Percentiles rank a stretch among this genome's conserved stretches.
phyloP scores from a whole-genome alignment of 768 basidiomycete genomes.

The Lactarius akahatsu region DNA sequence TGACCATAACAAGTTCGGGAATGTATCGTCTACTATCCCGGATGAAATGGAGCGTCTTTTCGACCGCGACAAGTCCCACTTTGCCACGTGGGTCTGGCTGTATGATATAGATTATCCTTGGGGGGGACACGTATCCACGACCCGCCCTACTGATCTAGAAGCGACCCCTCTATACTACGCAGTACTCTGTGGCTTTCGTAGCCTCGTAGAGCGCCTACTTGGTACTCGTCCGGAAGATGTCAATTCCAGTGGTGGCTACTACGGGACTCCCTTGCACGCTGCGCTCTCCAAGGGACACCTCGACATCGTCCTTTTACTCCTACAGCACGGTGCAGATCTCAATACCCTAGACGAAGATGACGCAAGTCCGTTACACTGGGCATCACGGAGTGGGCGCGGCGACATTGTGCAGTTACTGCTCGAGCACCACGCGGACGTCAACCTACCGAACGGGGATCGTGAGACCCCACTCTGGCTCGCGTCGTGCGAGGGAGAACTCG shows the following conservation, averaged over 20 bases:
- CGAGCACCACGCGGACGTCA: neutral
- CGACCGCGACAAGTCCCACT: neutral
- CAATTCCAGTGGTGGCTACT: neutral
- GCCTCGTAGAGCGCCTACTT: neutral
- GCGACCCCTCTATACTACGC: conserved; percentile 4
- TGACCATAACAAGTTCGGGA: neutral
- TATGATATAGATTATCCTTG: neutral
- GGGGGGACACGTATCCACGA: neutral
- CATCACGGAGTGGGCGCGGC: neutral
- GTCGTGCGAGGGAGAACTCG: neutral
- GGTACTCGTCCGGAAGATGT: neutral
- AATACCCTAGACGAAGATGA: neutral
- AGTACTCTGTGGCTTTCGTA: neutral
- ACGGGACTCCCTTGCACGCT: neutral
- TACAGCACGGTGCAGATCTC: neutral
- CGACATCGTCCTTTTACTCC: neutral
- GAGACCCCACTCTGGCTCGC: neutral
- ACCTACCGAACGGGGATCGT: neutral
- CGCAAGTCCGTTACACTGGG: neutral
- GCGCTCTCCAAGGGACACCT: neutral
- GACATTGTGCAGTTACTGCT: neutral
- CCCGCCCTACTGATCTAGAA: neutral
- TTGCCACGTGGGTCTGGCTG: conserved; percentile 3
- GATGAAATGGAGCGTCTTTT: conserved; percentile 1
- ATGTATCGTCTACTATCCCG: neutral